Percentiles rank a stretch among this genome's conserved stretches.
phyloP scores from a whole-genome alignment of 202 grass and related monocot genomes.

The Digitaria exilis region DNA sequence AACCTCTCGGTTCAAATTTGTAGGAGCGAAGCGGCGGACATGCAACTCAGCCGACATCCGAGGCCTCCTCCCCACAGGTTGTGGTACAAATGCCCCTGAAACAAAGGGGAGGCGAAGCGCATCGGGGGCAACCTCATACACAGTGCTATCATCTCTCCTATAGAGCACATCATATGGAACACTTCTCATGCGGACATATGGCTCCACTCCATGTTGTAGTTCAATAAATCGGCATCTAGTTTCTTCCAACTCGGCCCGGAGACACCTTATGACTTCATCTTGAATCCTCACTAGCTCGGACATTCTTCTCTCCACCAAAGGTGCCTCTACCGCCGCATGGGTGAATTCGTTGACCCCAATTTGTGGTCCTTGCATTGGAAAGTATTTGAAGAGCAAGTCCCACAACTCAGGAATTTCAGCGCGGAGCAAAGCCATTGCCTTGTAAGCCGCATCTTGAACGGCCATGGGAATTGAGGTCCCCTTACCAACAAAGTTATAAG shows the following conservation, averaged over 20 bases:
- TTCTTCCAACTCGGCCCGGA: neutral
- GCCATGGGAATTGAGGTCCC: neutral
- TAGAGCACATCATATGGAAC: neutral
- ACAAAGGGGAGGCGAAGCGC: too few species aligned
- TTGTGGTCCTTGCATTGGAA: neutral
- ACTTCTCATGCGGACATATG: too few species aligned
- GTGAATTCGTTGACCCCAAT: neutral
- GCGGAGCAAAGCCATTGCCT: neutral
- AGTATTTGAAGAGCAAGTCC: rapidly evolving
- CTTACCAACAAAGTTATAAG: neutral
- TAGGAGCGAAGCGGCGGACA: neutral
- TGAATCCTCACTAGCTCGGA: neutral
- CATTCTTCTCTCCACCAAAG: neutral
- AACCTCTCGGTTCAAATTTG: neutral
- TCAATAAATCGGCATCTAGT: neutral
- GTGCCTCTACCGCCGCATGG: too few species aligned
- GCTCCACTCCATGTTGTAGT: rapidly evolving
- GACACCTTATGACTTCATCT: neutral
- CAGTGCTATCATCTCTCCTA: neutral
- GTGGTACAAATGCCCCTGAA: too few species aligned
- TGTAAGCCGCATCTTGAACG: neutral
- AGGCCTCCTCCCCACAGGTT: neutral
- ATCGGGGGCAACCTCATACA: too few species aligned
- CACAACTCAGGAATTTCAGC: neutral
- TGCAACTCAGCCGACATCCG: neutral